phyloP scores from a whole-genome alignment of 192 early-diverging fungal genomes.

The Coemansia sp. region DNA sequence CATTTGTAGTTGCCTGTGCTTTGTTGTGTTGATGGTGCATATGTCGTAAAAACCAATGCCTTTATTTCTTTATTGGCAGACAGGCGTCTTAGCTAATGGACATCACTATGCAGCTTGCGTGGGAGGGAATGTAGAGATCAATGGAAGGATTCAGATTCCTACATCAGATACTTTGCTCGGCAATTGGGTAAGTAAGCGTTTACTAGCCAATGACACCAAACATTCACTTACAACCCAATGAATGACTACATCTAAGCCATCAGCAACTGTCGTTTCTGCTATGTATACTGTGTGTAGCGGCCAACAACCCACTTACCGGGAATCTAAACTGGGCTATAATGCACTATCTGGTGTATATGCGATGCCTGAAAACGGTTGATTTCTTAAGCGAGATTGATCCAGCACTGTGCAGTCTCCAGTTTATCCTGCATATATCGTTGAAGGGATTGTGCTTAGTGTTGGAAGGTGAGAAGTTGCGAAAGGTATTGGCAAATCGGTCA shows the following conservation, averaged over 20 bases:
- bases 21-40: not conserved
- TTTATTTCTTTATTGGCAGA: not conserved
- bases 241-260: not conserved
- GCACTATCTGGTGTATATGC: slow-evolving; percentile 45
- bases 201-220: not conserved
- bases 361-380: slow-evolving; percentile 49
- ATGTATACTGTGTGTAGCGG: slow-evolving; percentile 5
- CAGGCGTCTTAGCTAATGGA: not conserved
- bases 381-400: slow-evolving; percentile 36
- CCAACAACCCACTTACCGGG: slow-evolving; percentile 38
- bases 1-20: not conserved
- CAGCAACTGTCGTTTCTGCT: not conserved
- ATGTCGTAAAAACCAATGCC: not conserved
- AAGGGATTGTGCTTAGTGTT: slow-evolving; percentile 30
- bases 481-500: slow-evolving; percentile 32
- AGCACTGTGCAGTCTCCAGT: slow-evolving; percentile 36
- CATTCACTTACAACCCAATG: not conserved
- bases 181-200: slow-evolving; percentile 16
- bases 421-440: slow-evolving; percentile 33
- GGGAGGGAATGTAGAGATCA: slow-evolving; percentile 17
- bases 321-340: slow-evolving; percentile 52
- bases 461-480: slow-evolving; percentile 11
- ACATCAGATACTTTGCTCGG: slow-evolving; percentile 32
- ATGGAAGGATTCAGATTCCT: slow-evolving; percentile 34
- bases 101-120: not conserved